Base-by-base conservation (phyloP, 164 flowering plant genomes). In the Amborella trichopoda region DNA sequence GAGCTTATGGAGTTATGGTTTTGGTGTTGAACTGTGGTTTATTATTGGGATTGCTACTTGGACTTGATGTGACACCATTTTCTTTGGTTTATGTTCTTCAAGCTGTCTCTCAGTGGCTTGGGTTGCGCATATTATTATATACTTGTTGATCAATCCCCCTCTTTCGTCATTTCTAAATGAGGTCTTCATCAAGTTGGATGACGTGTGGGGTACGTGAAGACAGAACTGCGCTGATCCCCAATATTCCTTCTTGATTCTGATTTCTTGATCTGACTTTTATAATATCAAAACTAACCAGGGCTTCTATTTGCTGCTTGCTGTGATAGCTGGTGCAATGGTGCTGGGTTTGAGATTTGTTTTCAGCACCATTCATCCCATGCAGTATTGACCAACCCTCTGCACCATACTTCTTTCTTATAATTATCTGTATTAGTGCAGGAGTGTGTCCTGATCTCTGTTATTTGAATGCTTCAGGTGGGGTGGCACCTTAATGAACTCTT, bases 291-390 rank as follows among this genome's bases (percentile, higher is more conserved):
- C 16, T 54, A 20, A 18, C 8, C 81, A 93, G 96, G 99, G 96
- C 80, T 82, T 91, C 78, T 91, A 87, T 70, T 94, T 87, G 64
- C 76, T 91, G 42, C 63, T 91, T 59, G 89, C 99, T 5, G 95
- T 87, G 47, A 76, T 91, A 62, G 94, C 99, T 57, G 99, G 99
- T 36, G 96, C 90, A 27, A 82, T 78, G 94, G 80, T 93, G 96
- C 74, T 93, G 56, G 96, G 99, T 10, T 62, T 93, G 61, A 69
- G 83, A 77, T 66, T 93, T 59, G 95, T 88, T 64, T 93, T 93
- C 65, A 74, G 87, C 26, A 93, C 99, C 27, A 88, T 93, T 56
- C 96, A 93, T 69, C 99, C 99, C 28, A 93, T 93, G 99, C 87
- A 88, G 96, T 93, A 88, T 59, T 40, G 41, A 33, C 36, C 40